Evolutionary conservation across 1,284 basidiomycete species (phyloP).

Genomic region (Ganoderma resinaceum): DNA sequence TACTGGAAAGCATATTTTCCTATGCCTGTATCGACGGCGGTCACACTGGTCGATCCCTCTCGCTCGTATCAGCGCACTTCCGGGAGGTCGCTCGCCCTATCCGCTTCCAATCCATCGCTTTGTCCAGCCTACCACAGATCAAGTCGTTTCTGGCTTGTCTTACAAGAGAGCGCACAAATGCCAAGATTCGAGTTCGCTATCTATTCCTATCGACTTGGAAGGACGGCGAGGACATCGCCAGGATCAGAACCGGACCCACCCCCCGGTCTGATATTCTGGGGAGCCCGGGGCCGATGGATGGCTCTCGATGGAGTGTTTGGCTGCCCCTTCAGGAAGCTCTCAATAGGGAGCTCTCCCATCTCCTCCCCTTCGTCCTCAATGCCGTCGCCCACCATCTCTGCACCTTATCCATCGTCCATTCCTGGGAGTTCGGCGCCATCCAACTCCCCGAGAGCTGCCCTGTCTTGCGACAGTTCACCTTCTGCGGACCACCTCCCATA

Average conservation of each 20-base stretch:
- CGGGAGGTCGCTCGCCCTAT: conserved; percentile 7
- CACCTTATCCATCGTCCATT: conserved; percentile 19
- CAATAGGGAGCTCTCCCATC: conserved; percentile 10
- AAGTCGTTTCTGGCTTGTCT: conserved; percentile 13
- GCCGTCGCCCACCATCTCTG: conserved; percentile 10
- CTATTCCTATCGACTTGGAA: conserved; percentile 19
- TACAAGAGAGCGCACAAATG: conserved; percentile 1
- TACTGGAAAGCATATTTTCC: conserved; percentile 16
- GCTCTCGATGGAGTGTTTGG: conserved; percentile 8
- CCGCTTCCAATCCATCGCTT: conserved; percentile 16
- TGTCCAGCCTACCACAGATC: conserved; percentile 9
- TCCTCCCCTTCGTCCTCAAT: conserved; percentile 12
- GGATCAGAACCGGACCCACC: background rate
- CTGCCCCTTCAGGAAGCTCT: conserved; percentile 7
- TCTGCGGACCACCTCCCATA: conserved; percentile 8
- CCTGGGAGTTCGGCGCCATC: conserved; percentile 17
- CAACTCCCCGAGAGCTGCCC: conserved; percentile 11
- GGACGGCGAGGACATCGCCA: conserved; percentile 16
- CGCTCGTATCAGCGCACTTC: conserved; percentile 14
- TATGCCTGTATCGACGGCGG: conserved; percentile 24
- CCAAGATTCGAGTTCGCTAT: conserved; percentile 6
- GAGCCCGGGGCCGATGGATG: background rate
- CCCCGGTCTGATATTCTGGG: background rate
- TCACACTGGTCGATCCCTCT: conserved; percentile 23
- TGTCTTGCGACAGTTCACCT: conserved; percentile 12